Evolutionary conservation across 2,329 filamentous ascomycete species (phyloP).

Genomic region (Phialemoniopsis sp.): DNA sequence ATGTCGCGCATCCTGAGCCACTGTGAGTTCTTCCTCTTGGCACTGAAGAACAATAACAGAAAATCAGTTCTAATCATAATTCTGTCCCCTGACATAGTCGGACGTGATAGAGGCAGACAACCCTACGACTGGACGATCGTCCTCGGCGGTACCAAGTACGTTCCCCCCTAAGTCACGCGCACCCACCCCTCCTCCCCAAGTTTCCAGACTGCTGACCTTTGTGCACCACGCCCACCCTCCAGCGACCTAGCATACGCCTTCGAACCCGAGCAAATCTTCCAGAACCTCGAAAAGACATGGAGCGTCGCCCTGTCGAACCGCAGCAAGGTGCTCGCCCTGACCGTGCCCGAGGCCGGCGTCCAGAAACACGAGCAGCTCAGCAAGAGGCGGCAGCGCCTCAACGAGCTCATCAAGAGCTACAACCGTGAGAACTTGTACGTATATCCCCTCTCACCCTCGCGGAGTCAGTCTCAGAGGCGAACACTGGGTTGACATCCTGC

Average conservation of each 20-base stretch:
- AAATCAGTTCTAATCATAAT: neutral
- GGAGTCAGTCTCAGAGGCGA: neutral
- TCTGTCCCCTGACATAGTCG: neutral
- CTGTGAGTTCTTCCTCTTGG: constrained; percentile 15
- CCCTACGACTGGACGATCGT: constrained; percentile 58
- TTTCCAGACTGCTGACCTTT: neutral
- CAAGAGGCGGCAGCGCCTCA: constrained; percentile 31
- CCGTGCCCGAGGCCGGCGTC: constrained; percentile 49
- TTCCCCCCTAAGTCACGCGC: neutral
- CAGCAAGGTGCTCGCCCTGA: constrained; percentile 58
- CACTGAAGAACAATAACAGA: too few relatives aligned
- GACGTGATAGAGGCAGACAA: constrained; percentile 1
- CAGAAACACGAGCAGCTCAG: constrained; percentile 4
- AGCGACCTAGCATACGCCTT: constrained; percentile 44
- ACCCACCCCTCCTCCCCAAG: too few relatives aligned
- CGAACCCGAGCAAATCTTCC: constrained; percentile 37
- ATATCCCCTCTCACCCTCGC: neutral
- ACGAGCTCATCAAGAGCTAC: constrained; percentile 46
- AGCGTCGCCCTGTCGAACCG: constrained; percentile 40
- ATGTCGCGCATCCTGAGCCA: constrained; percentile 14
- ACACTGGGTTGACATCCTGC: constrained; percentile 15
- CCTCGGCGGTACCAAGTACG: constrained; percentile 58
- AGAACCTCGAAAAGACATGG: constrained; percentile 46
- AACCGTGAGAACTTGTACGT: constrained; percentile 48
- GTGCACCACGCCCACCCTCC: neutral